A percentile compares a stretch with the other conserved stretches of the same genome.
Conservation (phyloP, 345 rosid genomes). For the Eucalyptus viminalis region DNA sequence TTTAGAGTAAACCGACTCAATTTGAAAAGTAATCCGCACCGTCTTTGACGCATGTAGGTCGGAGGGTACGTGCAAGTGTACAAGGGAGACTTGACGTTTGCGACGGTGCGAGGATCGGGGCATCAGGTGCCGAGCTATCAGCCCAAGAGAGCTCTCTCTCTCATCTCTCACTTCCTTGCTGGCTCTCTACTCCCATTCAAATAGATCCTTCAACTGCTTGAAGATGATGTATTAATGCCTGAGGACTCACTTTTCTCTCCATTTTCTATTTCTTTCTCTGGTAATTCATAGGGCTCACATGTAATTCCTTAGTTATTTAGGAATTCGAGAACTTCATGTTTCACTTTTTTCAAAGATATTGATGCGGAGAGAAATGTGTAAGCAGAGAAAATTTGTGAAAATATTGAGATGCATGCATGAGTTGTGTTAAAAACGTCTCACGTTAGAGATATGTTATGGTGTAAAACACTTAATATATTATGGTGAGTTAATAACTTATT, state of each 20-base stretch:
- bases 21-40: not conserved
- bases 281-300: not conserved
- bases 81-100: slow-evolving; percentile 58
- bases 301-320: not conserved
- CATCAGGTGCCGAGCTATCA: slow-evolving; percentile 90
- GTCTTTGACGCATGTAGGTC: slow-evolving; percentile 15
- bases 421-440: too few relatives aligned
- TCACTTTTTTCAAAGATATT: not conserved
- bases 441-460: too few relatives aligned
- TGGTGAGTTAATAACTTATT: too few relatives aligned
- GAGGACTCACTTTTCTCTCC: not conserved
- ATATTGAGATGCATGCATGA: too few relatives aligned
- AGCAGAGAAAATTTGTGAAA: not conserved
- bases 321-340: not conserved
- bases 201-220: not conserved
- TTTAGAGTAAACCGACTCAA: not conserved
- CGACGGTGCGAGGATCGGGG: slow-evolving; percentile 84
- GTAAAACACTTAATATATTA: too few relatives aligned
- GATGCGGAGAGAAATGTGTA: not conserved
- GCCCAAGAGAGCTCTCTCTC: slow-evolving; percentile 67
- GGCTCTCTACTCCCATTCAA: slow-evolving; percentile 48
- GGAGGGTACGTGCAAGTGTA: slow-evolving; percentile 80
- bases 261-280: not conserved
- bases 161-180: slow-evolving; percentile 49
- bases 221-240: not conserved